Evolutionary conservation across 768 basidiomycete species (phyloP).

Genomic region (Rhodotorula sphaerocarpa): DNA sequence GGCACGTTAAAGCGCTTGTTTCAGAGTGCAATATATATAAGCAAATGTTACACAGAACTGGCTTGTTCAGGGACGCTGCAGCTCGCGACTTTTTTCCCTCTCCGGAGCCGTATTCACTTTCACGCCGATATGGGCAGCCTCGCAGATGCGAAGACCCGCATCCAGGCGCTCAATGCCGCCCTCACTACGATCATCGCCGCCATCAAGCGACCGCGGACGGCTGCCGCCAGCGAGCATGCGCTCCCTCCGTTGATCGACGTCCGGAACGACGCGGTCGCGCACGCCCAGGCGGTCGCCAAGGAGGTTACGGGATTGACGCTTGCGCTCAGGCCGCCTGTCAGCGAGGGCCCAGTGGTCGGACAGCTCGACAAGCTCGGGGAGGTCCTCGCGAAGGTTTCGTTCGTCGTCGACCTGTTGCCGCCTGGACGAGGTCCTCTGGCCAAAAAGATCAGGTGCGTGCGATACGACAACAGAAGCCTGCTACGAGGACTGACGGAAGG

Average conservation of each 20-base stretch:
- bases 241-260: conserved; percentile 8
- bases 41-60: too few relatives aligned
- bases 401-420: not conserved
- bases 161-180: too few relatives aligned
- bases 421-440: not conserved
- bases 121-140: too few relatives aligned
- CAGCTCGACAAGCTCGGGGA: conserved; percentile 15
- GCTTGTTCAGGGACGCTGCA: too few relatives aligned
- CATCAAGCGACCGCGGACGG: too few relatives aligned
- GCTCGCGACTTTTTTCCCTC: too few relatives aligned
- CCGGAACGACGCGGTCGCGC: conserved; percentile 11
- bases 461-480: not conserved
- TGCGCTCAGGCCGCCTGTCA: conserved; percentile 23
- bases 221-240: too few relatives aligned
- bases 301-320: conserved; percentile 19
- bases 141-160: too few relatives aligned
- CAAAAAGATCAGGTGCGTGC: conserved; percentile 14
- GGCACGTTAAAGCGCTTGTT: too few relatives aligned
- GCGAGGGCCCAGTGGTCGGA: not conserved
- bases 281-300: conserved; percentile 2
- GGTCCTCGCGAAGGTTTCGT: conserved; percentile 7
- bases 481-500: not conserved
- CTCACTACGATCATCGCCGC: too few relatives aligned
- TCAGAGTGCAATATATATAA: too few relatives aligned
- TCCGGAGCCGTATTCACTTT: too few relatives aligned